Evolutionary conservation across 805 yeast genomes (phyloP).

Genomic region (Schwanniomyces polymorphus): DNA sequence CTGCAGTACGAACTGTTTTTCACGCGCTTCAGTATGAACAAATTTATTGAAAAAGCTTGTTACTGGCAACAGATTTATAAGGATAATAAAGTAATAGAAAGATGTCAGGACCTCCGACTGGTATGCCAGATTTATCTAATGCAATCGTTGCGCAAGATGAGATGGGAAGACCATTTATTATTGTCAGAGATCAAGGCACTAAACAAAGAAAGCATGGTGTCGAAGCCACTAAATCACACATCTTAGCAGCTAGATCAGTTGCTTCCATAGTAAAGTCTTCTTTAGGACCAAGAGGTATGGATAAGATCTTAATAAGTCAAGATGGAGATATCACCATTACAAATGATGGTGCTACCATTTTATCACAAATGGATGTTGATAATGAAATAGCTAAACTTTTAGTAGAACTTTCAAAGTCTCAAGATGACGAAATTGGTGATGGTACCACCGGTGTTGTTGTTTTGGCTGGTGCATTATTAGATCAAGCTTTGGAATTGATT

Average conservation of each 20-base stretch:
- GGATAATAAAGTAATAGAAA: constrained; percentile 2
- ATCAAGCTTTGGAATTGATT: constrained; percentile 90
- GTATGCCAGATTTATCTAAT: constrained; percentile 90
- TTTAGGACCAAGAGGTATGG: constrained; percentile 97
- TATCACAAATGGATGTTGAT: constrained; percentile 93
- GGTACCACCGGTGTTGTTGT: constrained; percentile 99
- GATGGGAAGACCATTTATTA: constrained; percentile 97
- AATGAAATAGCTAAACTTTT: constrained; percentile 93
- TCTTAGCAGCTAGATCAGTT: constrained; percentile 92
- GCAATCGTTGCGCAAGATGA: constrained; percentile 99
- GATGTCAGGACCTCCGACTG: constrained; percentile 18
- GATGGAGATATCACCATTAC: constrained; percentile 98
- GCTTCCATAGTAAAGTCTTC: constrained; percentile 90
- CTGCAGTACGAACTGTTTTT: not conserved
- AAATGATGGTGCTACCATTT: constrained; percentile 97
- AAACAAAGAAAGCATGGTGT: constrained; percentile 63
- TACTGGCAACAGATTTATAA: constrained; percentile 6
- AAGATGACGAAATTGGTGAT: constrained; percentile 98
- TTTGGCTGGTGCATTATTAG: constrained; percentile 88
- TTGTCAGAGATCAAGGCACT: constrained; percentile 82
- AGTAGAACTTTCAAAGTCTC: constrained; percentile 91
- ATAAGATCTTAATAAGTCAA: constrained; percentile 89
- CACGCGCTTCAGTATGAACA: constrained; percentile 8
- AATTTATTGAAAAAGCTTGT: constrained; percentile 5
- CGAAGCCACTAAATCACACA: constrained; percentile 70